These are phyloP conservation scores for Phylloporus sp. DNA, from an alignment of 768 basidiomycete species.

Conservation along the genomic window DNA sequence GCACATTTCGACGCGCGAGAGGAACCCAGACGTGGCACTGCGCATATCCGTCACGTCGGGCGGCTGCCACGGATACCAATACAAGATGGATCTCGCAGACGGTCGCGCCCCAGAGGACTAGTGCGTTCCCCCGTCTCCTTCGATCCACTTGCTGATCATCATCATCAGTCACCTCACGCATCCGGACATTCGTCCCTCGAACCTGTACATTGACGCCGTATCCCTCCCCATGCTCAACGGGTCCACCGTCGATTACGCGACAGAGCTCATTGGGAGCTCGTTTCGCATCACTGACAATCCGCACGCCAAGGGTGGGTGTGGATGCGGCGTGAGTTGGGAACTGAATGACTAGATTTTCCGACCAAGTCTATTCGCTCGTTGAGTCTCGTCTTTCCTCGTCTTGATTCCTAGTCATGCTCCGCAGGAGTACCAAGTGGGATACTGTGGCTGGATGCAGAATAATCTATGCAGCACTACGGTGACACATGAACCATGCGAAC, in stretches of 20 bases:
- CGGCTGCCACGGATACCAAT: slow-evolving; percentile 97
- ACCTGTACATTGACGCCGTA: slow-evolving; percentile 79
- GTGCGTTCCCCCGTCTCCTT: slow-evolving; percentile 41
- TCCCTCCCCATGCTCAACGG: slow-evolving; percentile 84
- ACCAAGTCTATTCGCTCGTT: no score
- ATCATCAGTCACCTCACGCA: slow-evolving; percentile 61
- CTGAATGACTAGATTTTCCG: slow-evolving; percentile 8
- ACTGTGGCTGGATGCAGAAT: no score
- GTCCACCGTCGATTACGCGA: slow-evolving; percentile 84
- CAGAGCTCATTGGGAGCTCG: slow-evolving; percentile 90
- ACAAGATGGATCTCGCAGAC: slow-evolving; percentile 80
- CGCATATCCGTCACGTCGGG: slow-evolving; percentile 87
- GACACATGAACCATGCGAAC: no score
- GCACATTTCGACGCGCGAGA: slow-evolving; percentile 55
- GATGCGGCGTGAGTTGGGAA: slow-evolving; percentile 94
- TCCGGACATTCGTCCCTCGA: slow-evolving; percentile 64
- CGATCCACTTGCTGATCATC: background rate
- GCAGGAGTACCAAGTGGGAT: no score
- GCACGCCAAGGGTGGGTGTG: slow-evolving; percentile 88
- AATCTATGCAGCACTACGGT: no score
- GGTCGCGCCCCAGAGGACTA: slow-evolving; percentile 71
- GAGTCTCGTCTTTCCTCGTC: no score
- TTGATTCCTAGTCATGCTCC: no score
- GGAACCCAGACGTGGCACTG: slow-evolving; percentile 60
- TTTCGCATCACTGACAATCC: slow-evolving; percentile 85